These are phyloP conservation scores for Teunomyces atbi DNA, from an alignment of 805 yeast genomes.

Conservation along the genomic window DNA sequence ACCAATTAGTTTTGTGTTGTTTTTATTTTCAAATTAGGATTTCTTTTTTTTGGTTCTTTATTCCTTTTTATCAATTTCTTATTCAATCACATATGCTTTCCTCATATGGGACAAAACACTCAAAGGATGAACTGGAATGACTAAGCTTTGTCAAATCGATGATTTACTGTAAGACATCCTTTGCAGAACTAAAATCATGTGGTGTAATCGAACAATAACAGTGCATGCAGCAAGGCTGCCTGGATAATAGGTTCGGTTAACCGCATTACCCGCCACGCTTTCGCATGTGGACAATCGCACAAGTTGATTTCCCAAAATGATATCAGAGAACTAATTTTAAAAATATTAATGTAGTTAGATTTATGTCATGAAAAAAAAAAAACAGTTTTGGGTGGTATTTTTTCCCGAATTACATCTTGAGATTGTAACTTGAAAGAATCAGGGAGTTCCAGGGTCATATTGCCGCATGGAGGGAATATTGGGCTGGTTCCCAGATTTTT, in stretches of 20 bases:
- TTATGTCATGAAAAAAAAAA: conserved; percentile 1
- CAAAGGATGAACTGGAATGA: too few relatives aligned
- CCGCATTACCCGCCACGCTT: background rate
- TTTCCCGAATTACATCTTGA: background rate
- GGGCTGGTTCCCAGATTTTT: background rate
- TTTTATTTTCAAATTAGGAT: background rate
- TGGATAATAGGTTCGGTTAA: background rate
- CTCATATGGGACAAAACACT: too few relatives aligned
- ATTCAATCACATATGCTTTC: background rate
- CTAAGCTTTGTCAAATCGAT: too few relatives aligned
- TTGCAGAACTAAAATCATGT: too few relatives aligned
- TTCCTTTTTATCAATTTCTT: background rate
- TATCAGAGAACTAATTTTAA: background rate
- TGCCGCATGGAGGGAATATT: background rate
- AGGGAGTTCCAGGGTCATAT: background rate
- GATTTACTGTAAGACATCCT: too few relatives aligned
- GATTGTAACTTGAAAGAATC: background rate
- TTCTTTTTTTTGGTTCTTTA: background rate
- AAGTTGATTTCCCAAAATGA: background rate
- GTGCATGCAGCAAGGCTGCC: background rate
- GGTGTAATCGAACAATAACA: background rate
- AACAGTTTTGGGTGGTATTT: background rate
- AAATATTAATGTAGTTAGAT: conserved; percentile 2
- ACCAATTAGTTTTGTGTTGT: background rate
- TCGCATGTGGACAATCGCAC: background rate